Evolutionary conservation across 805 yeast species (phyloP).

Genomic region (Ogataea methylovora): DNA sequence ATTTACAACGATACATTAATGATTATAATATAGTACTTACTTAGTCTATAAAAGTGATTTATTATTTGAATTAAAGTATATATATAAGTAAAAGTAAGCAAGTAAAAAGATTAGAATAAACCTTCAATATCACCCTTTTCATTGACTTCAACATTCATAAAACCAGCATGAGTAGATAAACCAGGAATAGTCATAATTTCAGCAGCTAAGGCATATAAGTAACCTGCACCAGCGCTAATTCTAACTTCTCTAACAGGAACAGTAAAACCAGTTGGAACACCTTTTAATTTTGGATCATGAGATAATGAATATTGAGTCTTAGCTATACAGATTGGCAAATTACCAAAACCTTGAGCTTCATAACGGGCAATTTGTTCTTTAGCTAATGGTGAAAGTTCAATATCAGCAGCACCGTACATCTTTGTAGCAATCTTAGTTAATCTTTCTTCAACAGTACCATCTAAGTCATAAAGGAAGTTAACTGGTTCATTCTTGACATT

Average conservation of each 20-base stretch:
- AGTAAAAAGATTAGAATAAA: slow-evolving; percentile 43
- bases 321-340: slow-evolving; percentile 78
- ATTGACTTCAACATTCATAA: slow-evolving; percentile 78
- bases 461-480: slow-evolving; percentile 53
- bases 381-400: slow-evolving; percentile 65
- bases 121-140: slow-evolving; percentile 81
- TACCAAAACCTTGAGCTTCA: slow-evolving; percentile 67
- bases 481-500: slow-evolving; percentile 12
- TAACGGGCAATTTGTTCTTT: slow-evolving; percentile 60
- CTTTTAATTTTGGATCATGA: slow-evolving; percentile 75
- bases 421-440: slow-evolving; percentile 59
- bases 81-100: no score
- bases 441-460: slow-evolving; percentile 57
- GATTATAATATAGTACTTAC: no score
- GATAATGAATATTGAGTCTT: slow-evolving; percentile 82
- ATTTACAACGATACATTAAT: no score
- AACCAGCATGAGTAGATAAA: slow-evolving; percentile 77
- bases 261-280: slow-evolving; percentile 73
- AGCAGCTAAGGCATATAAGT: slow-evolving; percentile 77
- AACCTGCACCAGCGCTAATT: slow-evolving; percentile 85
- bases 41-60: no score
- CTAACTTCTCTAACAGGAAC: slow-evolving; percentile 79
- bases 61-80: no score
- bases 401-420: slow-evolving; percentile 72
- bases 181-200: slow-evolving; percentile 86